A percentile compares a stretch with the other conserved stretches of the same genome.
phyloP scores from a whole-genome alignment of 129 eudicot species.

The Tanacetum coccineum region DNA sequence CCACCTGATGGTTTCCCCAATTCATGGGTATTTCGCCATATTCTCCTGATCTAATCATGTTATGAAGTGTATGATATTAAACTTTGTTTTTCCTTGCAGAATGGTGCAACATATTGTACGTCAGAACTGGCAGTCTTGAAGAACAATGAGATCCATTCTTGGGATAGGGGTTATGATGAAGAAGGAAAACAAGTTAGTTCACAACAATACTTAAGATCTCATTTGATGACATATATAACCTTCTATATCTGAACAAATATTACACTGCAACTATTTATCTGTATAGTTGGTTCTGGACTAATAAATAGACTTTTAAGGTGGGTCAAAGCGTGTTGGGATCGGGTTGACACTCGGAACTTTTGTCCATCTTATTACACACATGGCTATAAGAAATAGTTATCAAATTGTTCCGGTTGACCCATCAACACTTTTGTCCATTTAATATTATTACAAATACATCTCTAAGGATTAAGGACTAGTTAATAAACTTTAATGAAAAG shows the following conservation, averaged over 20 bases:
- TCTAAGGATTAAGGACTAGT: too few species aligned
- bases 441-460: too few species aligned
- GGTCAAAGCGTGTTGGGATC: not conserved
- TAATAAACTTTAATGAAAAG: too few species aligned
- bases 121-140: constrained; percentile 84
- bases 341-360: too few species aligned
- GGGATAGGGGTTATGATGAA: constrained; percentile 93
- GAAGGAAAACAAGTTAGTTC: constrained; percentile 89
- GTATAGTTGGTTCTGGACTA: too few species aligned
- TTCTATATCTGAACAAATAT: constrained; percentile 5
- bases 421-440: too few species aligned
- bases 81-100: constrained; percentile 37
- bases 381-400: too few species aligned
- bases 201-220: not conserved
- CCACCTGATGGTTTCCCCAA: constrained; percentile 96
- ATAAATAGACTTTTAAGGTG: not conserved
- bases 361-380: too few species aligned
- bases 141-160: constrained; percentile 84
- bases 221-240: too few species aligned
- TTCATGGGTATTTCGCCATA: constrained; percentile 57
- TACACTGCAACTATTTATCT: not conserved
- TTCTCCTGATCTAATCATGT: not conserved
- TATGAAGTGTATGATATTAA: not conserved
- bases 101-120: constrained; percentile 81
- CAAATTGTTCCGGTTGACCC: too few species aligned